Evolutionary conservation across 805 yeast species (phyloP).

Genomic region (Yarrowia keelungensis): DNA sequence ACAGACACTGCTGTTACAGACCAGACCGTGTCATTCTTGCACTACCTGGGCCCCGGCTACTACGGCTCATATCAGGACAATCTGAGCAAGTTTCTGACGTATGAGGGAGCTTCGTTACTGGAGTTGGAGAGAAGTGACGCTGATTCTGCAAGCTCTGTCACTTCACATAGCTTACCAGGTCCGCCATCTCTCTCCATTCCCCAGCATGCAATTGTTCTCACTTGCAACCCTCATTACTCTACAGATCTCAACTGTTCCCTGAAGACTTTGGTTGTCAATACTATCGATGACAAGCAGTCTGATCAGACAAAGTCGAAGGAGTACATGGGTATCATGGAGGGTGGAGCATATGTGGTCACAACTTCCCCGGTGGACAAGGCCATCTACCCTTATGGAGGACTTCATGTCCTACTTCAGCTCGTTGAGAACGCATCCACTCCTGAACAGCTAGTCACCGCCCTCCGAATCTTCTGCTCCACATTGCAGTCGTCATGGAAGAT

Average conservation of each 20-base stretch:
- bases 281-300: constrained; percentile 10
- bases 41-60: constrained; percentile 23
- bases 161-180: constrained; percentile 13
- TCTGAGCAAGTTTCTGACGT: constrained; percentile 15
- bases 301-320: constrained; percentile 30
- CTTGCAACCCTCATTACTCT: constrained; percentile 21
- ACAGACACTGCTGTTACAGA: constrained; percentile 25
- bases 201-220: constrained; percentile 18
- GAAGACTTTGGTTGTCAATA: constrained; percentile 17
- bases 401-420: constrained; percentile 15
- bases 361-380: constrained; percentile 23
- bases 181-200: constrained; percentile 21
- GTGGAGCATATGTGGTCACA: background rate
- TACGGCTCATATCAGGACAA: constrained; percentile 31
- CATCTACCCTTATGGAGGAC: constrained; percentile 35
- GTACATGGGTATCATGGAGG: constrained; percentile 31
- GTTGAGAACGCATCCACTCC: constrained; percentile 18
- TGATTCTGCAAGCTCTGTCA: constrained; percentile 9
- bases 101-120: constrained; percentile 22
- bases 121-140: constrained; percentile 17
- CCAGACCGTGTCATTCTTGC: constrained; percentile 22
- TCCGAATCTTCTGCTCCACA: constrained; percentile 20
- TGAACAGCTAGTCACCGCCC: constrained; percentile 13
- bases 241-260: constrained; percentile 13
- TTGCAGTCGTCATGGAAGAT: constrained; percentile 31